A percentile compares a stretch with the other conserved stretches of the same genome.
Conservation (phyloP, 164 flowering plant species). For the Vitis rotundifolia region DNA sequence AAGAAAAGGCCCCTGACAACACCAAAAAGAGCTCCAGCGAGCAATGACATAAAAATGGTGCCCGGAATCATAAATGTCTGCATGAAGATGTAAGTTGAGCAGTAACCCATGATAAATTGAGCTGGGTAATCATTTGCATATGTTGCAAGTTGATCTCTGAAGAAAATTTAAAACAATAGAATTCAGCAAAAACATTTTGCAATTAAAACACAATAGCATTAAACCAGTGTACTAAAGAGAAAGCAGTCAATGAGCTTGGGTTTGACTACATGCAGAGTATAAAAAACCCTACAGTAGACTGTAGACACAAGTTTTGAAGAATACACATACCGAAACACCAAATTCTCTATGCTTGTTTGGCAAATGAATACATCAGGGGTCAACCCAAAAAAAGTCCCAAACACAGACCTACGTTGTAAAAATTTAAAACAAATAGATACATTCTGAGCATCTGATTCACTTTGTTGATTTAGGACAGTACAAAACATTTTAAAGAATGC, state of each 20-base stretch:
- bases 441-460: too few species aligned
- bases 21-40: slow-evolving; percentile 98
- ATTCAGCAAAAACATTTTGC: slow-evolving; percentile 6
- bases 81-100: slow-evolving; percentile 96
- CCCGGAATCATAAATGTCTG: slow-evolving; percentile 99
- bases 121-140: slow-evolving; percentile 75
- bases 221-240: neutral
- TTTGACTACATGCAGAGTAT: too few species aligned
- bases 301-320: too few species aligned
- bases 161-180: slow-evolving; percentile 9
- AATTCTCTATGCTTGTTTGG: too few species aligned
- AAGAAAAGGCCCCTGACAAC: slow-evolving; percentile 73
- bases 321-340: too few species aligned
- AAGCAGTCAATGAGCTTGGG: neutral
- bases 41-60: slow-evolving; percentile 94
- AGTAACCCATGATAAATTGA: slow-evolving; percentile 86
- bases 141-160: slow-evolving; percentile 77
- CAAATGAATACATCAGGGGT: too few species aligned
- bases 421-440: too few species aligned
- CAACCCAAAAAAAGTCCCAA: too few species aligned
- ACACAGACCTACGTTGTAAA: too few species aligned
- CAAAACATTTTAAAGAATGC: too few species aligned
- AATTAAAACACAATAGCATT: neutral
- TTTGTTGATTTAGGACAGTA: too few species aligned
- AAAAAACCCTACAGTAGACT: too few species aligned